Conservation (phyloP, 2,329 filamentous ascomycete species). For the Botryotinia narcissicola region DNA sequence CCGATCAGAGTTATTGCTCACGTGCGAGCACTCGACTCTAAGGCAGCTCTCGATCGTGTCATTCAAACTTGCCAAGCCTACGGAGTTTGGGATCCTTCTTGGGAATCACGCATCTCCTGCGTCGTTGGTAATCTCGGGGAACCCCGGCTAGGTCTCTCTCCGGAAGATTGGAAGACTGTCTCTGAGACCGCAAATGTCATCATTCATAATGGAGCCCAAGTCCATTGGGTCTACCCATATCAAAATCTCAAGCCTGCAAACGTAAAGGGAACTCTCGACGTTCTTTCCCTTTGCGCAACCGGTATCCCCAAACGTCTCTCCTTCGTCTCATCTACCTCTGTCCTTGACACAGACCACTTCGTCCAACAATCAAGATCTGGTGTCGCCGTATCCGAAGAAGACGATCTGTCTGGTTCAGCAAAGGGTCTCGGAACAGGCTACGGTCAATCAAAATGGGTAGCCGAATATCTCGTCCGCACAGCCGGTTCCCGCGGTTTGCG, state of each 20-base stretch:
- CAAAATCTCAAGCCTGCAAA: conserved; percentile 69
- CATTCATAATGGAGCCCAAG: conserved; percentile 78
- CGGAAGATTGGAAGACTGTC: conserved; percentile 63
- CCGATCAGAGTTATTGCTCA: conserved; percentile 67
- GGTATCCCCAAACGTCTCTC: conserved; percentile 77
- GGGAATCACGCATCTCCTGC: conserved; percentile 62
- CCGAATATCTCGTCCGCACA: conserved; percentile 67
- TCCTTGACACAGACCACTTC: conserved; percentile 80
- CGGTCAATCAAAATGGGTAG: conserved; percentile 85
- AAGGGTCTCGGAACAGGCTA: conserved; percentile 82
- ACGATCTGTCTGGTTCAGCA: conserved; percentile 74
- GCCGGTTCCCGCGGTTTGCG: conserved; percentile 74
- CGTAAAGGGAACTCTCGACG: conserved; percentile 76
- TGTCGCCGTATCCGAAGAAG: conserved; percentile 66
- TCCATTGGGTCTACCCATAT: conserved; percentile 83
- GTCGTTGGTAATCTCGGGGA: conserved; percentile 74
- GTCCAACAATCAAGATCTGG: conserved; percentile 69
- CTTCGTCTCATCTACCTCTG: conserved; percentile 80
- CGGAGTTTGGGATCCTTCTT: conserved; percentile 71
- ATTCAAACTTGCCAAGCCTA: conserved; percentile 69
- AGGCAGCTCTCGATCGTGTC: conserved; percentile 63
- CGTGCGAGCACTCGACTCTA: conserved; percentile 65
- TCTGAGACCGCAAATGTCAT: conserved; percentile 66
- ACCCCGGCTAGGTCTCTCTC: conserved; percentile 69
- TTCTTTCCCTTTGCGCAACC: conserved; percentile 69